These are phyloP conservation scores for Zizania latifolia DNA, from an alignment of 176 grass and related monocot genomes.

Conservation along the genomic window DNA sequence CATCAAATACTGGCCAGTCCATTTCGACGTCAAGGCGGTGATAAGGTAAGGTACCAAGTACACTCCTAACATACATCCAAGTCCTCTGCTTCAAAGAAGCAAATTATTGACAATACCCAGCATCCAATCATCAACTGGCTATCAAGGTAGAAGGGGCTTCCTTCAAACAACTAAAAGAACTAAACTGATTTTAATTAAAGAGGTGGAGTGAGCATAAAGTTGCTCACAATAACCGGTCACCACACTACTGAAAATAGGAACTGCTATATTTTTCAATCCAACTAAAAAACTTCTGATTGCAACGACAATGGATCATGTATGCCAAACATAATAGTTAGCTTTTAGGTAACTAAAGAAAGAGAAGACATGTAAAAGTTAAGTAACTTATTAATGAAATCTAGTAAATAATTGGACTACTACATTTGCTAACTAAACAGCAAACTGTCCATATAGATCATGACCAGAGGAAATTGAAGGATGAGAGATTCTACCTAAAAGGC, in stretches of 20 bases:
- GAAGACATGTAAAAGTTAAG: neutral
- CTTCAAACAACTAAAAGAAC: neutral
- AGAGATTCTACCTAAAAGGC: neutral
- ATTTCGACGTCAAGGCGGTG: neutral
- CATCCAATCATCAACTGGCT: neutral
- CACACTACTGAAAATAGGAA: neutral
- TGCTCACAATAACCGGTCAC: neutral
- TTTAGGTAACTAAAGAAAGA: neutral
- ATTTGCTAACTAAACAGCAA: neutral
- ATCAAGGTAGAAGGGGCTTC: neutral
- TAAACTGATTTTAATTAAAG: too few species aligned
- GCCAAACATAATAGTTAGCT: neutral
- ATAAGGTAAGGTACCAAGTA: neutral
- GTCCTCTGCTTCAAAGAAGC: neutral
- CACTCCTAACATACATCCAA: constrained; percentile 16
- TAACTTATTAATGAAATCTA: neutral
- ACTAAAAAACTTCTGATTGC: neutral
- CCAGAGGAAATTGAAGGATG: neutral
- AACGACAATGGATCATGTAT: neutral
- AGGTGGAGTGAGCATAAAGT: too few species aligned
- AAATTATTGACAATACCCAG: neutral
- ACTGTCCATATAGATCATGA: neutral
- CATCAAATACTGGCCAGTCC: neutral
- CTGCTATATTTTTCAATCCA: neutral
- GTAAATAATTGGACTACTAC: neutral